Evolutionary conservation across 148 eudicot genomes (phyloP), one percentile per base, ranked within the genome.

Genomic region (Dianthus caryophyllus): DNA sequence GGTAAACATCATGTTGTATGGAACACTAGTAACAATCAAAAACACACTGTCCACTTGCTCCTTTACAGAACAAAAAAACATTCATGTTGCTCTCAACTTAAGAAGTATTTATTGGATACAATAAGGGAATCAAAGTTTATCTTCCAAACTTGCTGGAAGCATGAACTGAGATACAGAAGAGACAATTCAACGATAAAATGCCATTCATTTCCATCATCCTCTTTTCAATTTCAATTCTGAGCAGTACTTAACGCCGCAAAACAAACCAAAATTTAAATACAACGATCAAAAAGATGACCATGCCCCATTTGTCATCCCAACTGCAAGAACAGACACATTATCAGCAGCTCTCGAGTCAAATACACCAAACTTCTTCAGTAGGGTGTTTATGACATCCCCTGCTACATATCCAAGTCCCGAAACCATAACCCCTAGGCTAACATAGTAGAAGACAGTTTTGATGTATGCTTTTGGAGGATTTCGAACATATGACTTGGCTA

Each of bases 351-450:
- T 76, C 11, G 85, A 36, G 33, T 80, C 75, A 44, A 90, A 90
- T 77, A 78, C 66, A 8, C 85, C 86, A 4, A 94, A 83, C 75
- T 84, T 84, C 73, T 79, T 80, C 71, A 90, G 67, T 12, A 87
- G 73, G 56, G 63, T 55, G 51, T 81, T 77, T 9, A 86, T 74
- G 39, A 90, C 75, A 24, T 70, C 66, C 25, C 97, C 98, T 1
- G 72, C 80, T 59, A 76, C 84, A 75, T 86, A 94, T 11, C 92
- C 87, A 44, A 80, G 76, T 53, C 97, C 98, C 0, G 90, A 86
- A 36, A 77, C 90, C 84, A 74, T 75, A 48, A 94, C 53, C 25
- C 91, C 95, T 6, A 84, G 26, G 58, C 73, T 14, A 9, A 86
- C n/a, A 64, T 80, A 90, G 63, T 79, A 82, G 4, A 65, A 14